Conservation (phyloP, 768 basidiomycete genomes). For the Boletus coccyginus region DNA sequence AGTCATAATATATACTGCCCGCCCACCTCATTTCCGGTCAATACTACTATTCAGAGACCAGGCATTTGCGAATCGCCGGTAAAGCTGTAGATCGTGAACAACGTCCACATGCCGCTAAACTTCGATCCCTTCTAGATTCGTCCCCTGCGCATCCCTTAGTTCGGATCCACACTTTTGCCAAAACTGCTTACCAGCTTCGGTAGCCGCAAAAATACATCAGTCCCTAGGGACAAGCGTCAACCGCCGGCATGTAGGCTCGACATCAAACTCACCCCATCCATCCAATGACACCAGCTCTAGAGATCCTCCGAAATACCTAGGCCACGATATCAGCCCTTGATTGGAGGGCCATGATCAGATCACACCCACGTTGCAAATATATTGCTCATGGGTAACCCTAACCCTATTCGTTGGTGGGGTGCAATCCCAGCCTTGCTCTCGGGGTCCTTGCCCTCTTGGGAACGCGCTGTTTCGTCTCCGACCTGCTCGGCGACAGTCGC, state of each 20-base stretch:
- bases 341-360: background rate
- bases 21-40: constrained; percentile 11
- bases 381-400: constrained; percentile 87
- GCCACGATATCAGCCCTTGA: background rate
- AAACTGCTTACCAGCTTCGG: constrained; percentile 65
- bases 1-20: too few species aligned
- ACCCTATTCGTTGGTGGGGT: constrained; percentile 66
- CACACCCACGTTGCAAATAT: constrained; percentile 74
- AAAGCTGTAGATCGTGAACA: background rate
- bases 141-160: constrained; percentile 51
- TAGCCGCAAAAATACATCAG: constrained; percentile 77
- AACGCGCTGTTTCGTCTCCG: constrained; percentile 26
- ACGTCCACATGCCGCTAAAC: constrained; percentile 40
- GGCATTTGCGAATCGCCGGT: constrained; percentile 6
- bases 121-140: constrained; percentile 82
- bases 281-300: constrained; percentile 77
- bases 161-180: background rate
- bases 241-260: background rate
- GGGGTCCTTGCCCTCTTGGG: constrained; percentile 31
- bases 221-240: constrained; percentile 45
- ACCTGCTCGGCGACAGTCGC: constrained; percentile 85
- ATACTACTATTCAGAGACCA: background rate
- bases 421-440: constrained; percentile 46
- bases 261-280: constrained; percentile 66
- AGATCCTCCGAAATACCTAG: constrained; percentile 80